Base-by-base conservation (phyloP, 2,329 filamentous ascomycete genomes). In the Colletotrichum sp. region DNA sequence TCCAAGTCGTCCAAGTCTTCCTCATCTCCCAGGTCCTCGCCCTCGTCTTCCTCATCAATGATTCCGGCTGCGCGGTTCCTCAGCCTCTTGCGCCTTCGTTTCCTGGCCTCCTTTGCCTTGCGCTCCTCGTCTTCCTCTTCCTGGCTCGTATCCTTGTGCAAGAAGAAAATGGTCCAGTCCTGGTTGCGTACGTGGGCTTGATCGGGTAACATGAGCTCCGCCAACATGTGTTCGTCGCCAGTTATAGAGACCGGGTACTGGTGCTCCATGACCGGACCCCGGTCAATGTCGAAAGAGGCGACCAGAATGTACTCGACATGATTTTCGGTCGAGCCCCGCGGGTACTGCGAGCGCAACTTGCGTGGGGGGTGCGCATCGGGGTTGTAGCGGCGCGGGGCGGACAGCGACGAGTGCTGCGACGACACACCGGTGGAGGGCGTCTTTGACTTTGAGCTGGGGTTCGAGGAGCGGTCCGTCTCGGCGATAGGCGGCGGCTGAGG, bases 301-400 rank as follows among this genome's bases (percentile, higher is more conserved):
- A 99, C 97, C 69, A 99, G 89, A 69, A 99, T 99, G 83, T 99
- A 99, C 84, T 99, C 97, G 86, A 99, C 97, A 93, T 99, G 97
- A 81, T 97, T 98, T 84, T 99, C 94, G 8, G 89, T 88, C 13
- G 92, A 91, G 72, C 93, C 90, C n/a, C 92, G 89, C 18, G 94
- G 94, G 81, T 96, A 96, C 81, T 96, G 94, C 24, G 94, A 94
- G 72, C 92, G 93, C 82, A 93, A 85, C 81, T 90, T 92, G 80
- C 90, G 89, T 21, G 86, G 84, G 7, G 89, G 88, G 71, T 88
- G 87, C 44, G 88, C 86, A 78, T 89, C 85, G 76, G 89, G 85
- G 82, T 92, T 86, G 82, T 88, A 80, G 84, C 89, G 84, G 79
- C 88, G 85, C 74, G 89, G 84, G 77, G 85, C 86, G 77, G 90